Evolutionary conservation across 1,284 basidiomycete species (phyloP).

Genomic region (Ceraceosorus guamensis): DNA sequence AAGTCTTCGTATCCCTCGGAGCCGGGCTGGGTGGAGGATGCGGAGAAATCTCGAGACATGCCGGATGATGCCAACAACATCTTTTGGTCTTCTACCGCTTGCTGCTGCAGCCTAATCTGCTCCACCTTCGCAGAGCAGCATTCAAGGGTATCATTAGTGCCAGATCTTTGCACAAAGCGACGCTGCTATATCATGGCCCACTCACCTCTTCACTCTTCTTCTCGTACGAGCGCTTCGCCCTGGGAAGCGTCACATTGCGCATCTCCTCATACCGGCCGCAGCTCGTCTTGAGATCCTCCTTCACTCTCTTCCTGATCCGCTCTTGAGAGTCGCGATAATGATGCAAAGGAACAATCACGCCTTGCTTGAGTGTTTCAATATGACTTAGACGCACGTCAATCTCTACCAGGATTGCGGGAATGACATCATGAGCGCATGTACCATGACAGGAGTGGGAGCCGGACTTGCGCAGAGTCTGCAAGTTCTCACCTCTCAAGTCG

Average conservation of each 20-base stretch:
- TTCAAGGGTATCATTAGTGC: neutral
- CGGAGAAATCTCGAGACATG: too few species aligned
- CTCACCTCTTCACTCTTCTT: slow-evolving; percentile 36
- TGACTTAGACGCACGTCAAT: slow-evolving; percentile 33
- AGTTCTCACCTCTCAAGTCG: slow-evolving; percentile 15
- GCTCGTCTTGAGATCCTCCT: slow-evolving; percentile 35
- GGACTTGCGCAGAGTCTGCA: neutral
- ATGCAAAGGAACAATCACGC: slow-evolving; percentile 30
- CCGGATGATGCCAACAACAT: slow-evolving; percentile 15
- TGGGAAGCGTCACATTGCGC: slow-evolving; percentile 29
- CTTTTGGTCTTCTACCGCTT: slow-evolving; percentile 43
- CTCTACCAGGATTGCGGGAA: slow-evolving; percentile 9
- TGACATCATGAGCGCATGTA: neutral
- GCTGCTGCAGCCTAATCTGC: slow-evolving; percentile 32
- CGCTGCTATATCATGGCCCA: neutral
- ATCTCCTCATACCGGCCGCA: slow-evolving; percentile 40
- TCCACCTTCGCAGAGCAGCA: slow-evolving; percentile 16
- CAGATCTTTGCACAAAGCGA: neutral
- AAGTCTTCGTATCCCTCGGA: neutral
- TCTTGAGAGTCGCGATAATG: slow-evolving; percentile 40
- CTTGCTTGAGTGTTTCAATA: slow-evolving; percentile 24
- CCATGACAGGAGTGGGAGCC: neutral
- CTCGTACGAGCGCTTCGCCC: slow-evolving; percentile 35
- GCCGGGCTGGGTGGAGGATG: neutral
- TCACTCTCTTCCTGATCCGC: slow-evolving; percentile 30